Evolutionary conservation across 2,329 filamentous ascomycete genomes (phyloP).

Genomic region (Dothideomycetes sp.): DNA sequence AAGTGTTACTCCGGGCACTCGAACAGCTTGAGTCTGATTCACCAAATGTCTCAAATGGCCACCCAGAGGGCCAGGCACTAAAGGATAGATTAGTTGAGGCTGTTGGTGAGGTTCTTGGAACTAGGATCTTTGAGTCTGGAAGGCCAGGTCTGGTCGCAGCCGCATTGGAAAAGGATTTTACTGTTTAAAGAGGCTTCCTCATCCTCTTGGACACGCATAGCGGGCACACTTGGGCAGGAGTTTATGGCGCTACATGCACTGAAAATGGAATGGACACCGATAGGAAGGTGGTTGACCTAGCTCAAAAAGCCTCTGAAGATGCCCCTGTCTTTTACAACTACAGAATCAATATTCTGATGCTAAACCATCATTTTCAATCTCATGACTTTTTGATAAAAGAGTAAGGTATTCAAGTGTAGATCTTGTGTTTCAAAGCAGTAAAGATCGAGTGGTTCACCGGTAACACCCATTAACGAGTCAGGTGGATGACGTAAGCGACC

Average conservation of each 20-base stretch:
- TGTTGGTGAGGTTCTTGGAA: conserved; percentile 20
- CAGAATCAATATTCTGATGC: too few relatives aligned
- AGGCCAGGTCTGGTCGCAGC: conserved; percentile 24
- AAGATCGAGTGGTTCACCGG: too few relatives aligned
- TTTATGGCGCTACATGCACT: too few relatives aligned
- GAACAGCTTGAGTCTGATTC: conserved; percentile 40
- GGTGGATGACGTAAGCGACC: too few relatives aligned
- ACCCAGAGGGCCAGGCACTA: conserved; percentile 27
- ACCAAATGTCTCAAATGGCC: conserved; percentile 24
- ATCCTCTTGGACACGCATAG: conserved; percentile 1
- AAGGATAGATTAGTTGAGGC: conserved; percentile 29
- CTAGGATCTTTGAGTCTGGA: conserved; percentile 17
- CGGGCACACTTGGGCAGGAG: background rate
- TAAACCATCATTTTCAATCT: background rate
- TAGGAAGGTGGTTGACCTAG: too few relatives aligned
- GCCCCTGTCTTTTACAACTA: too few relatives aligned
- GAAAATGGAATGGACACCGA: too few relatives aligned
- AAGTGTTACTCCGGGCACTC: conserved; percentile 45
- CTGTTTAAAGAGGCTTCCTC: conserved; percentile 10
- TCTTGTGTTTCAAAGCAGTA: too few relatives aligned
- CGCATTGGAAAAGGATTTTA: conserved; percentile 25
- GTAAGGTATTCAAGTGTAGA: too few relatives aligned
- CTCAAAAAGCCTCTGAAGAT: too few relatives aligned
- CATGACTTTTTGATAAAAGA: background rate
- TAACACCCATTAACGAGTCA: too few relatives aligned